Evolutionary conservation across 495 filamentous ascomycete species (phyloP).

Genomic region (Tuber umbilicatum): DNA sequence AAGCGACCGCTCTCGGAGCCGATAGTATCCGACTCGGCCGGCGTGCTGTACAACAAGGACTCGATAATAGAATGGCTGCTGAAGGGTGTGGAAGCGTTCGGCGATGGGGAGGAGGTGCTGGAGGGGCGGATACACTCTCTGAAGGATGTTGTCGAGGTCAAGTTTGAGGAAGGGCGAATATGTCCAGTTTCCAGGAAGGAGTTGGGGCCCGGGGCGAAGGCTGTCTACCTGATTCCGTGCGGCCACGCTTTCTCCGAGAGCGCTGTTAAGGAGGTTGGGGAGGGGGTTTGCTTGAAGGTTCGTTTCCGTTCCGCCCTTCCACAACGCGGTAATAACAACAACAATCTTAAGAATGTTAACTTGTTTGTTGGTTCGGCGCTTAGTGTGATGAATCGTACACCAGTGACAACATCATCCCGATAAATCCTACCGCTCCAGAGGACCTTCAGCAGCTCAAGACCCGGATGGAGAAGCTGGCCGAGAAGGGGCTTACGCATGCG

Average conservation of each 20-base stretch:
- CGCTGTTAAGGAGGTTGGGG: conserved; percentile 68
- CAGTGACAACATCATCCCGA: conserved; percentile 70
- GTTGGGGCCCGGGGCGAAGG: conserved; percentile 68
- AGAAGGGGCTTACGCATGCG: conserved; percentile 71
- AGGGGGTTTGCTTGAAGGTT: conserved; percentile 52
- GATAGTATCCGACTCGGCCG: conserved; percentile 75
- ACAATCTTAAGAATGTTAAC: background rate
- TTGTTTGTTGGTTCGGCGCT: conserved; percentile 42
- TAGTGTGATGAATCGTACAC: conserved; percentile 73
- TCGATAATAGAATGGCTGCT: conserved; percentile 76
- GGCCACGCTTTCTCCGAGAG: conserved; percentile 89
- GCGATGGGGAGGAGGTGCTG: conserved; percentile 61
- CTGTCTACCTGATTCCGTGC: conserved; percentile 89
- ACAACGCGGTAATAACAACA: conserved; percentile 9
- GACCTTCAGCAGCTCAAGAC: conserved; percentile 63
- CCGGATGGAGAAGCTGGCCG: conserved; percentile 59
- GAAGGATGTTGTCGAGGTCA: conserved; percentile 82
- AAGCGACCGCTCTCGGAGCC: conserved; percentile 64
- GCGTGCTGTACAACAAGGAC: conserved; percentile 93
- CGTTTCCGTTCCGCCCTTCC: conserved; percentile 19
- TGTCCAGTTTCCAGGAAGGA: conserved; percentile 86
- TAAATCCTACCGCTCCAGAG: conserved; percentile 62
- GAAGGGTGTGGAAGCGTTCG: conserved; percentile 51
- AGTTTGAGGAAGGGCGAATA: conserved; percentile 62
- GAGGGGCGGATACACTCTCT: conserved; percentile 69